These are phyloP conservation scores for Ottelia alismoides DNA, from an alignment of 106 monocot species.

Conservation along the genomic window DNA sequence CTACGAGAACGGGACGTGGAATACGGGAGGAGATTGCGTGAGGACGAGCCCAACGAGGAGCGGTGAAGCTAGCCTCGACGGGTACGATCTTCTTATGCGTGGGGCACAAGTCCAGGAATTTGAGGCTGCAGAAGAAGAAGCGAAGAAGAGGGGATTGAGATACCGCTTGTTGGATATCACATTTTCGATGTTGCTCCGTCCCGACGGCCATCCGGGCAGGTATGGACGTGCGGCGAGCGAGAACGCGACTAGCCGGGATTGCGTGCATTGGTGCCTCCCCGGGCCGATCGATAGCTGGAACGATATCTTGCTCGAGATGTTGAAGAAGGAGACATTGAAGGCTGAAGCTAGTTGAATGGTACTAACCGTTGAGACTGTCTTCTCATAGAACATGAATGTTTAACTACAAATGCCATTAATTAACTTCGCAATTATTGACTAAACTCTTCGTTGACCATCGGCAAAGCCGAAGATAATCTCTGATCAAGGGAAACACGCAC, in stretches of 20 bases:
- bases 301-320: conserved; percentile 5
- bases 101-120: conserved; percentile 6
- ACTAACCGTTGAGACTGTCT: too few relatives aligned
- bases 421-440: too few relatives aligned
- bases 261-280: conserved; percentile 28
- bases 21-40: conserved; percentile 13
- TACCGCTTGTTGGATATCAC: conserved; percentile 5
- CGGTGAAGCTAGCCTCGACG: neutral
- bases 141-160: neutral
- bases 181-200: conserved; percentile 7
- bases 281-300: conserved; percentile 11
- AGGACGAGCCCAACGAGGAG: neutral
- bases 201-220: conserved; percentile 13
- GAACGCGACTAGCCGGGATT: conserved; percentile 9
- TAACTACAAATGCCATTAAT: too few relatives aligned
- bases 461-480: too few relatives aligned
- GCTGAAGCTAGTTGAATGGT: too few relatives aligned
- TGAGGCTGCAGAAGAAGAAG: conserved; percentile 2
- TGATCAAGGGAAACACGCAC: too few relatives aligned
- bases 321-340: neutral
- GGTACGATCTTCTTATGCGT: neutral
- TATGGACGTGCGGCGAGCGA: conserved; percentile 16
- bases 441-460: too few relatives aligned
- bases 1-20: conserved; percentile 11
- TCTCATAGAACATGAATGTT: too few relatives aligned